Evolutionary conservation across 1,139 yeast species (phyloP).

Genomic region (Candida buenavistaensis): DNA sequence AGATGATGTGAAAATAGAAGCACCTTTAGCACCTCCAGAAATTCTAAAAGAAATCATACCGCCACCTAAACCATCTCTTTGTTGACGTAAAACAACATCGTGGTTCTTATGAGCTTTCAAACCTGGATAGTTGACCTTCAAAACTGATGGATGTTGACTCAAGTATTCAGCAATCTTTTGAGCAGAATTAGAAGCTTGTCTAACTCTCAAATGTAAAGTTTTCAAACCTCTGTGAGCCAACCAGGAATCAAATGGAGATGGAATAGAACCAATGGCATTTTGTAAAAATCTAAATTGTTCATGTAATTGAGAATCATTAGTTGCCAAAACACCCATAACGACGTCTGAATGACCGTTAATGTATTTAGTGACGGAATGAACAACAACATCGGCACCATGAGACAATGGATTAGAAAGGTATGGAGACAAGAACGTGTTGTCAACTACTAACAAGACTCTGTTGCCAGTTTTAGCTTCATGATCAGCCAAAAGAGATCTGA

Average conservation of each 20-base stretch:
- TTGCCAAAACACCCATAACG: slow-evolving; percentile 81
- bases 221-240: slow-evolving; percentile 90
- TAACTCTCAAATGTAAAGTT: slow-evolving; percentile 79
- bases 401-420: slow-evolving; percentile 83
- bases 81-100: slow-evolving; percentile 68
- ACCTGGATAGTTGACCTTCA: slow-evolving; percentile 82
- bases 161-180: slow-evolving; percentile 71
- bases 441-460: slow-evolving; percentile 70
- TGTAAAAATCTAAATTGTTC: slow-evolving; percentile 74
- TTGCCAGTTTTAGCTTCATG: slow-evolving; percentile 49
- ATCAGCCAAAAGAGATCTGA: slow-evolving; percentile 50
- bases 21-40: slow-evolving; percentile 78
- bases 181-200: slow-evolving; percentile 68
- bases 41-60: slow-evolving; percentile 91
- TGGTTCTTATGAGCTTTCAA: slow-evolving; percentile 65
- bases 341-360: slow-evolving; percentile 93
- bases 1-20: slow-evolving; percentile 68
- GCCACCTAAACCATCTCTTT: slow-evolving; percentile 85
- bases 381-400: slow-evolving; percentile 84
- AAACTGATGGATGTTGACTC: slow-evolving; percentile 49
- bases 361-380: slow-evolving; percentile 88
- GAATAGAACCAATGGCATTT: slow-evolving; percentile 87
- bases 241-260: slow-evolving; percentile 91
- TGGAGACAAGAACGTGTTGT: slow-evolving; percentile 93
- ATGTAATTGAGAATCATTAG: slow-evolving; percentile 61